Conservation (phyloP, 106 monocot species). For the Phalaenopsis aphrodite region DNA sequence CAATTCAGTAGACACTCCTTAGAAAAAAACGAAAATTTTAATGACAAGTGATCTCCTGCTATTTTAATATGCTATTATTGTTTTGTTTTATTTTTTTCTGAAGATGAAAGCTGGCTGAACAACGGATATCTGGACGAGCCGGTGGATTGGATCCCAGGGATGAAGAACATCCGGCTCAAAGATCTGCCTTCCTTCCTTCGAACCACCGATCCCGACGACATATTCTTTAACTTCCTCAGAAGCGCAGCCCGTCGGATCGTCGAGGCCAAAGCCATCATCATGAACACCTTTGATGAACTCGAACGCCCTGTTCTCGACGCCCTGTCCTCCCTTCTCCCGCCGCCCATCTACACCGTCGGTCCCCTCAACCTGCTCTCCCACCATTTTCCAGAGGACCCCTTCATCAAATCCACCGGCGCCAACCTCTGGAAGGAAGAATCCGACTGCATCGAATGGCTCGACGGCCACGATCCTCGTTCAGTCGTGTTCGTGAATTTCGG, state of each 20-base stretch:
- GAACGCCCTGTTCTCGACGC: slow-evolving; percentile 28
- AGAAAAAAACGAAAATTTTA: background rate
- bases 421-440: slow-evolving; percentile 28
- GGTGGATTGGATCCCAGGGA: slow-evolving; percentile 36
- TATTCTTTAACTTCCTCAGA: slow-evolving; percentile 21
- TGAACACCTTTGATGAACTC: slow-evolving; percentile 55
- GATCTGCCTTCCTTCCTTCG: slow-evolving; percentile 39
- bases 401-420: background rate
- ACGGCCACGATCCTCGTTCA: slow-evolving; percentile 2
- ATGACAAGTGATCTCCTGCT: background rate
- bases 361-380: slow-evolving; percentile 22
- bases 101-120: slow-evolving; percentile 22
- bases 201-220: slow-evolving; percentile 25
- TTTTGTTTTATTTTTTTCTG: too few species aligned
- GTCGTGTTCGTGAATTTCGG: slow-evolving; percentile 31
- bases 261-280: slow-evolving; percentile 25
- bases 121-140: slow-evolving; percentile 37
- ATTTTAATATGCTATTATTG: too few species aligned
- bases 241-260: background rate
- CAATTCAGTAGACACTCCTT: too few species aligned
- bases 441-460: slow-evolving; percentile 19
- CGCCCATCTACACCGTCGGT: slow-evolving; percentile 30
- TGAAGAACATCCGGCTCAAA: slow-evolving; percentile 29
- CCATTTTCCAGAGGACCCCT: slow-evolving; percentile 5
- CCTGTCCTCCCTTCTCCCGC: slow-evolving; percentile 24